These are phyloP conservation scores for Punica granatum DNA, from an alignment of 345 rosid genomes.

Conservation along the genomic window DNA sequence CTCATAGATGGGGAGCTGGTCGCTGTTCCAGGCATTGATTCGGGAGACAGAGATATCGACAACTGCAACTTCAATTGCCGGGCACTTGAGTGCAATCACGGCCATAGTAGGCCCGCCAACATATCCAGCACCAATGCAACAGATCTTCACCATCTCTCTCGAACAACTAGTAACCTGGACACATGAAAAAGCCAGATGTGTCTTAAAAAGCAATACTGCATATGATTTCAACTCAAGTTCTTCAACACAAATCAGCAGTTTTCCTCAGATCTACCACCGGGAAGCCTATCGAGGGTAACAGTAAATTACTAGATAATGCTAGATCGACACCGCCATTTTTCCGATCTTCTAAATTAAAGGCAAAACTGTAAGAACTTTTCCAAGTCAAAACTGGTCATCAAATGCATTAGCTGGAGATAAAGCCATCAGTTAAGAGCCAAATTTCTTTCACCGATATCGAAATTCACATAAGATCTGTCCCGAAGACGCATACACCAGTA, in stretches of 20 bases:
- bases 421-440: too few relatives aligned
- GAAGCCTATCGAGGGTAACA: too few relatives aligned
- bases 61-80: constrained; percentile 74
- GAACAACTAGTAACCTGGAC: constrained; percentile 4
- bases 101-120: constrained; percentile 99
- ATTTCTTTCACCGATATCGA: neutral
- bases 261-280: too few relatives aligned
- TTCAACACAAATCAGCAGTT: too few relatives aligned
- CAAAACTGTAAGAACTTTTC: too few relatives aligned
- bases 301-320: too few relatives aligned
- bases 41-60: constrained; percentile 81
- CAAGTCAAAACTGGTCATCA: too few relatives aligned
- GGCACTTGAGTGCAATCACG: constrained; percentile 88
- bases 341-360: too few relatives aligned
- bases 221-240: too few relatives aligned
- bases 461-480: neutral
- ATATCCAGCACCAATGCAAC: constrained; percentile 97
- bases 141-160: constrained; percentile 86
- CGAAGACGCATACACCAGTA: too few relatives aligned
- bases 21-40: constrained; percentile 87
- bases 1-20: constrained; percentile 84
- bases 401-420: too few relatives aligned
- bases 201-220: neutral
- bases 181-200: neutral
- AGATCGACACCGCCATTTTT: too few relatives aligned